A percentile compares a stretch with the other conserved stretches of the same genome.
These are phyloP conservation scores for Durusdinium trenchii DNA, from an alignment of 73 alveolate species.

Conservation along the genomic window DNA sequence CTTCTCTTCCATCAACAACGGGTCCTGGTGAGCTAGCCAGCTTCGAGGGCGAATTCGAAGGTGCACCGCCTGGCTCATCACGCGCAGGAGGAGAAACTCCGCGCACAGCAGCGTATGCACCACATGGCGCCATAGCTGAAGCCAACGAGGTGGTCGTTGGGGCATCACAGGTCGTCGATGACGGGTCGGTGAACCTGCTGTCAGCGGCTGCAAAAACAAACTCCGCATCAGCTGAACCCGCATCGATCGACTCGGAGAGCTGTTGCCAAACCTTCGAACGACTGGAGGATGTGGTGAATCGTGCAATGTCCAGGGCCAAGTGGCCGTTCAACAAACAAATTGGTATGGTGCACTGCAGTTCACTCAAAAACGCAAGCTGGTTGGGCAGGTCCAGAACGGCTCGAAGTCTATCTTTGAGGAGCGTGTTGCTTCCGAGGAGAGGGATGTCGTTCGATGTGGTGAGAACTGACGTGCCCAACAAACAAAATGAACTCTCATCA, in stretches of 20 bases:
- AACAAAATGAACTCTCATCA: not conserved
- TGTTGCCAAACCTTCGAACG: not conserved
- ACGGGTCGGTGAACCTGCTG: not conserved
- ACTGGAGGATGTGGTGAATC: not conserved
- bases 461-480: not conserved
- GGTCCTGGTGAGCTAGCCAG: slow-evolving; percentile 23
- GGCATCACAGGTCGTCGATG: no score
- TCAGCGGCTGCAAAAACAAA: not conserved
- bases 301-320: not conserved
- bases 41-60: not conserved
- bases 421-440: not conserved
- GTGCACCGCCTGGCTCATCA: not conserved
- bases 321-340: not conserved
- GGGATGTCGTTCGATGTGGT: no score
- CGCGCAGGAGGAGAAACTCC: not conserved
- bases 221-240: not conserved
- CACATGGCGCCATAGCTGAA: not conserved
- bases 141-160: slow-evolving; percentile 9
- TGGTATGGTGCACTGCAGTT: not conserved
- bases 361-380: not conserved
- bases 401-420: not conserved
- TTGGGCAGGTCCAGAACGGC: not conserved
- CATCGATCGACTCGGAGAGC: not conserved
- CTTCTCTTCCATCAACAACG: not conserved
- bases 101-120: not conserved